Conservation (phyloP, 2,329 filamentous ascomycete species). For the Claviceps humidiphila region DNA sequence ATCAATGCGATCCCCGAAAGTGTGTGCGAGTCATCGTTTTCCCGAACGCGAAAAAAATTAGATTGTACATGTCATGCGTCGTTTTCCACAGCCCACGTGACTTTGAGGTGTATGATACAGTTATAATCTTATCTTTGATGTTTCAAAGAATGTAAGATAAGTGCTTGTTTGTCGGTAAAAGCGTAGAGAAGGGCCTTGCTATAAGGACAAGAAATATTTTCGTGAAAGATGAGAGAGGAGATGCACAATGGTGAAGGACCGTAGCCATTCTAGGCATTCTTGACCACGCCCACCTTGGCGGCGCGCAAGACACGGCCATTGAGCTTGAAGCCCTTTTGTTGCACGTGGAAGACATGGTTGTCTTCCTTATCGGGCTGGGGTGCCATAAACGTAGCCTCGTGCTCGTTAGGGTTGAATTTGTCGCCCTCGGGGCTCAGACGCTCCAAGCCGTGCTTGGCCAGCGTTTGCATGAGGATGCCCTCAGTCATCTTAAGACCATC, state of each 20-base stretch:
- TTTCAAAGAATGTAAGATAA: background rate
- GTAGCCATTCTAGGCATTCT: constrained; percentile 44
- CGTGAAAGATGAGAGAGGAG: background rate
- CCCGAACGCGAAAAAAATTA: background rate
- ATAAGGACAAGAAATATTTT: too few relatives aligned
- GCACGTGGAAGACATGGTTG: constrained; percentile 78
- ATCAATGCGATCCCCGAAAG: constrained; percentile 20
- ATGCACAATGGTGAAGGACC: background rate
- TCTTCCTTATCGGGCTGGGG: constrained; percentile 80
- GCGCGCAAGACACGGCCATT: constrained; percentile 83
- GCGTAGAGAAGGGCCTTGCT: background rate
- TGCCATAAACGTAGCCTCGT: constrained; percentile 93
- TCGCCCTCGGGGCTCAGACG: constrained; percentile 71
- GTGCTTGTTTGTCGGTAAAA: background rate
- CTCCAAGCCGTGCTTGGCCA: constrained; percentile 90
- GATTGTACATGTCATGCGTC: constrained; percentile 11
- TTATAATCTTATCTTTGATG: background rate
- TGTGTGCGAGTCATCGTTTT: constrained; percentile 6
- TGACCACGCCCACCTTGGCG: constrained; percentile 92
- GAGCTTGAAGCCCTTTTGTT: constrained; percentile 90
- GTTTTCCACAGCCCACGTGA: constrained; percentile 2
- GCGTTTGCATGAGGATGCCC: constrained; percentile 68
- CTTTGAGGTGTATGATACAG: constrained; percentile 3
- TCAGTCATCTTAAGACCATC: constrained; percentile 95
- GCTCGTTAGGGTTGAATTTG: constrained; percentile 91